Conservation (phyloP, 2,329 filamentous ascomycete species). For the Pseudonectria foliicola region DNA sequence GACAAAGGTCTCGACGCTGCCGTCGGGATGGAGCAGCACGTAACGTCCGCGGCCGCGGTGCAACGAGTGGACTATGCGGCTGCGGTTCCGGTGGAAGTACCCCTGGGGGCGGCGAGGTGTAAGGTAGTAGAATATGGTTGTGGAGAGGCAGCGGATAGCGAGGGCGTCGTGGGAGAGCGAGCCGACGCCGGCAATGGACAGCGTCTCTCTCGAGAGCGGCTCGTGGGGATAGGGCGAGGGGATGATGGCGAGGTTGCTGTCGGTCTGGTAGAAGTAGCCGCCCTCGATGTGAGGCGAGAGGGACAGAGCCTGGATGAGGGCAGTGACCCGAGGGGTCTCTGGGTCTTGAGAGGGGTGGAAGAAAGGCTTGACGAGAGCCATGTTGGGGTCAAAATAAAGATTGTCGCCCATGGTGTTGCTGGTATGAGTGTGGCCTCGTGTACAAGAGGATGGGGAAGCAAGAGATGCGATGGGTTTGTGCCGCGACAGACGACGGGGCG, state of each 20-base stretch:
- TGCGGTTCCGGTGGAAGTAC: constrained; percentile 56
- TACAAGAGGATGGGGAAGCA: background rate
- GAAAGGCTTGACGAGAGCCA: constrained; percentile 28
- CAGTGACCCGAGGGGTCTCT: constrained; percentile 10
- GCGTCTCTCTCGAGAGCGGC: constrained; percentile 29
- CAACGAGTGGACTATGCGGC: constrained; percentile 56
- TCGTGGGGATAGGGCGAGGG: constrained; percentile 37
- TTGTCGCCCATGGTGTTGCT: constrained; percentile 5
- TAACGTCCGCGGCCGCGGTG: constrained; percentile 57
- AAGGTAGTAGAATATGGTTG: constrained; percentile 59
- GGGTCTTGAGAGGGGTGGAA: constrained; percentile 9
- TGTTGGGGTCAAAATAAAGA: constrained; percentile 8
- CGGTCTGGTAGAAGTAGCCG: constrained; percentile 57
- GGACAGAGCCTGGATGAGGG: constrained; percentile 32
- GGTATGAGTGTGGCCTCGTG: constrained; percentile 7
- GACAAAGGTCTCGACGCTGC: constrained; percentile 54
- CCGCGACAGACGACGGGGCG: too few species aligned
- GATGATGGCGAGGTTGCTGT: constrained; percentile 43
- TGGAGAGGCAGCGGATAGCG: constrained; percentile 44
- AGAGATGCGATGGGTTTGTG: too few species aligned
- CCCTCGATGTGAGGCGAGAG: constrained; percentile 54
- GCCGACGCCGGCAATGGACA: constrained; percentile 24
- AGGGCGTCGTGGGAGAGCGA: constrained; percentile 31
- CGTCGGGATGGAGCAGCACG: constrained; percentile 53
- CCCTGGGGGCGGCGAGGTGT: constrained; percentile 49